Conservation (phyloP, 2,329 filamentous ascomycete species). For the Cercospora brassicicola region DNA sequence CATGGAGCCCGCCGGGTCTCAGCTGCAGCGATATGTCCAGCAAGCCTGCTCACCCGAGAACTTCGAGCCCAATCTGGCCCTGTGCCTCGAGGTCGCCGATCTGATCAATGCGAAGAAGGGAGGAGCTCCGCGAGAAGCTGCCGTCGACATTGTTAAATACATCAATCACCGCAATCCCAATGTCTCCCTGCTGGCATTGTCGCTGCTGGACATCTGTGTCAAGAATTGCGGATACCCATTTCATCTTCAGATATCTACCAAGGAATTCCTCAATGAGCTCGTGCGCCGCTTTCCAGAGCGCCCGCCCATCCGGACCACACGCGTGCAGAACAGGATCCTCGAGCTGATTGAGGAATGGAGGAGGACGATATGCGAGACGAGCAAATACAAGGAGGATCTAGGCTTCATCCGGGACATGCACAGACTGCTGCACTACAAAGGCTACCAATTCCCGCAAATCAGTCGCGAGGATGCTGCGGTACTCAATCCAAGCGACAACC, state of each 20-base stretch:
- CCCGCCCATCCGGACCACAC: slow-evolving; percentile 78
- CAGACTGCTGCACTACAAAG: slow-evolving; percentile 90
- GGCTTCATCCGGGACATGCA: slow-evolving; percentile 99
- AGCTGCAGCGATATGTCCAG: slow-evolving; percentile 91
- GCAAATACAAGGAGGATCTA: slow-evolving; percentile 93
- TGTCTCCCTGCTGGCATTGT: slow-evolving; percentile 83
- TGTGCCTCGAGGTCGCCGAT: slow-evolving; percentile 95
- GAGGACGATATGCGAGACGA: slow-evolving; percentile 96
- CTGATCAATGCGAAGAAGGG: slow-evolving; percentile 97
- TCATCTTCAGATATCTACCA: slow-evolving; percentile 96
- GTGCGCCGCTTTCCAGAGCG: slow-evolving; percentile 94
- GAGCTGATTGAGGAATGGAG: slow-evolving; percentile 98
- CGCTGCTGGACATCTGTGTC: slow-evolving; percentile 94
- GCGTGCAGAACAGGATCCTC: slow-evolving; percentile 88
- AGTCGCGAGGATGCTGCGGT: slow-evolving; percentile 92
- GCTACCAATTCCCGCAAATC: slow-evolving; percentile 91
- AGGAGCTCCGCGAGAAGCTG: slow-evolving; percentile 89
- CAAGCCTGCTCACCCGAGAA: slow-evolving; percentile 96
- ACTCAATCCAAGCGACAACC: slow-evolving; percentile 91
- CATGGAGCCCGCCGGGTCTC: slow-evolving; percentile 74
- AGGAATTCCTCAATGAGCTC: slow-evolving; percentile 97
- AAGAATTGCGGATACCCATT: slow-evolving; percentile 99
- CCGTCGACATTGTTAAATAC: slow-evolving; percentile 86
- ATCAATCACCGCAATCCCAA: slow-evolving; percentile 98
- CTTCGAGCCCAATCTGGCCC: slow-evolving; percentile 93